Percentiles rank a stretch among this genome's conserved stretches.
Conservation (phyloP, 176 grass and related monocot genomes). For the barley (Hordeum vulgare) region MorexV3_pseudomolecules_assembly NC_058519.1:33401409-33401908, state of each 20-base stretch:
- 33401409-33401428: neutral
- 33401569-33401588: conserved; percentile 30
- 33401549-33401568: conserved; percentile 49
- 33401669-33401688: conserved; percentile 83
- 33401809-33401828: conserved; percentile 6
- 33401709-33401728: conserved; percentile 84
- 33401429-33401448: conserved; percentile 71
- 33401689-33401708: conserved; percentile 90
- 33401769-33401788: conserved; percentile 75
- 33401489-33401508: conserved; percentile 67
- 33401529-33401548: conserved; percentile 40
- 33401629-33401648: conserved; percentile 3
- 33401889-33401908: neutral
- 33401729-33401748: conserved; percentile 74
- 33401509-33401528: conserved; percentile 52
- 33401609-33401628: conserved; percentile 4
- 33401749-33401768: conserved; percentile 98
- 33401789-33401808: conserved; percentile 21
- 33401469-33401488: conserved; percentile 82
- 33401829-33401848: neutral
- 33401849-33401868: neutral
- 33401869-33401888: neutral
- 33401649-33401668: conserved; percentile 37
- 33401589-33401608: neutral
- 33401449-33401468: conserved; percentile 87